Conservation (phyloP, 768 basidiomycete species). For the Boletellus ananas region DNA sequence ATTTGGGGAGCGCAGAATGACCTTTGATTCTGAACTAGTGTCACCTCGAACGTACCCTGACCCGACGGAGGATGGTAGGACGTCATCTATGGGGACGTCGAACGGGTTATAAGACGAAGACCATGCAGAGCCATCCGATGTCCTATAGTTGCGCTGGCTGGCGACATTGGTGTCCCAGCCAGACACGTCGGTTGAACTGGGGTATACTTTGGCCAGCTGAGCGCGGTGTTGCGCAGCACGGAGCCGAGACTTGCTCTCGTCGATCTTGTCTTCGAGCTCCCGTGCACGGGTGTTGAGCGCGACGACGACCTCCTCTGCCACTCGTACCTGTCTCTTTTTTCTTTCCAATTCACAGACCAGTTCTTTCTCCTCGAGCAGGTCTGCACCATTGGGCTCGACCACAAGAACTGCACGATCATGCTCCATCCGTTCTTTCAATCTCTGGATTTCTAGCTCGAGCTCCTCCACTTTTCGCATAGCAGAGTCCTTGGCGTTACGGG, state of each 20-base stretch:
- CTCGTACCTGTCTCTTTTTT: conserved; percentile 52
- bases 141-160: conserved; percentile 8
- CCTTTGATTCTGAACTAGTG: conserved; percentile 13
- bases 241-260: conserved; percentile 59
- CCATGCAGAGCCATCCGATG: conserved; percentile 18
- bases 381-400: conserved; percentile 41
- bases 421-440: conserved; percentile 48
- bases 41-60: conserved; percentile 9
- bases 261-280: conserved; percentile 70
- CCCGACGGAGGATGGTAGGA: conserved; percentile 11
- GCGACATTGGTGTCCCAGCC: conserved; percentile 3
- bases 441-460: conserved; percentile 58
- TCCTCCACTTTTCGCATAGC: conserved; percentile 54
- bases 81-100: conserved; percentile 22
- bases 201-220: conserved; percentile 40
- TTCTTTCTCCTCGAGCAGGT: conserved; percentile 44
- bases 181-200: conserved; percentile 19
- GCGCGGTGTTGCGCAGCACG: conserved; percentile 55
- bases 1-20: conserved; percentile 22
- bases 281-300: conserved; percentile 62
- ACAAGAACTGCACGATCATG: conserved; percentile 54
- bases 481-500: conserved; percentile 59
- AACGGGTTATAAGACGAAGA: conserved; percentile 32
- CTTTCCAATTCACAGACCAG: conserved; percentile 44
- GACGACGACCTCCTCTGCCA: conserved; percentile 63